These are phyloP conservation scores for Neofusicoccum ribis DNA, from an alignment of 2,329 filamentous ascomycete species.

Conservation along the genomic window DNA sequence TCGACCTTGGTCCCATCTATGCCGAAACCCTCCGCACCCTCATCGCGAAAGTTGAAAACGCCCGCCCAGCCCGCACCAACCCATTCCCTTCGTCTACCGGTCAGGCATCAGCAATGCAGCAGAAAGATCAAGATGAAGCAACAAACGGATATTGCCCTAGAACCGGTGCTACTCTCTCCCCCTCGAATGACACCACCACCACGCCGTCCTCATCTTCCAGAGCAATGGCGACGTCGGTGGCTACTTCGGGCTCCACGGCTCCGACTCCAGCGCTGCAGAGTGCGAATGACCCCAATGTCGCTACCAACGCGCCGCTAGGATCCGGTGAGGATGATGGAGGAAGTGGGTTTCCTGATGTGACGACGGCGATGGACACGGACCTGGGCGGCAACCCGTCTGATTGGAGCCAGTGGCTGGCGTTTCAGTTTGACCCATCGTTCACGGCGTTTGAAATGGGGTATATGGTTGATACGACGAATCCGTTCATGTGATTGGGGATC, in stretches of 20 bases:
- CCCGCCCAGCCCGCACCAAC: neutral
- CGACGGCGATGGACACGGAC: neutral
- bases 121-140: neutral
- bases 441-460: conserved; percentile 9
- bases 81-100: neutral
- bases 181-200: neutral
- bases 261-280: neutral
- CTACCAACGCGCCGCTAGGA: neutral
- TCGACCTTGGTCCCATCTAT: conserved; percentile 11
- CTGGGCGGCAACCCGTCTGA: neutral
- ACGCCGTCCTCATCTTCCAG: neutral
- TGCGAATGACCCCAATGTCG: neutral
- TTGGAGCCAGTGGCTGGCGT: conserved; percentile 16
- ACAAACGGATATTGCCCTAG: neutral
- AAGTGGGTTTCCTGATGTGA: neutral
- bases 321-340: neutral
- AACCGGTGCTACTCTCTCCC: neutral
- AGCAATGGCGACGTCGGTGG: neutral
- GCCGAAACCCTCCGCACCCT: conserved; percentile 6
- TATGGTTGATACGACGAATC: neutral
- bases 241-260: neutral
- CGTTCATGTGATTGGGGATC: neutral
- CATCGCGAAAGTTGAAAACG: conserved; percentile 6
- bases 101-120: neutral
- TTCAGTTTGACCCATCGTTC: conserved; percentile 10